A percentile compares a stretch with the other conserved stretches of the same genome.
phyloP scores from a whole-genome alignment of 2,329 filamentous ascomycete species.

The Conoideocrella luteorostrata region DNA sequence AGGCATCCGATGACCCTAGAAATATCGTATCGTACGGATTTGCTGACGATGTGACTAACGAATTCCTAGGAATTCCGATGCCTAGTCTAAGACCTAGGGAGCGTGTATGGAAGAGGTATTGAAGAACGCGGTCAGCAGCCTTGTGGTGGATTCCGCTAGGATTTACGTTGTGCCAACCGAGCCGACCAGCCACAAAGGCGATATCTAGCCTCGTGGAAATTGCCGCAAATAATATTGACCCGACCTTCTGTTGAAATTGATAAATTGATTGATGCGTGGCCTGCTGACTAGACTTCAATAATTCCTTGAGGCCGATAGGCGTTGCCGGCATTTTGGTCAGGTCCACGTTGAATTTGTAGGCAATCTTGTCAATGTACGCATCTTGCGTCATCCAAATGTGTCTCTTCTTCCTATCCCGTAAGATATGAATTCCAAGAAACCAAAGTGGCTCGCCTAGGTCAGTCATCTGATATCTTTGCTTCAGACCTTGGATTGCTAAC shows the following conservation, averaged over 20 bases:
- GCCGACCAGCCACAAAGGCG: background rate
- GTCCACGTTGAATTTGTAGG: background rate
- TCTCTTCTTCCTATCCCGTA: background rate
- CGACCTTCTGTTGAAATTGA: background rate
- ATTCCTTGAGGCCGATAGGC: background rate
- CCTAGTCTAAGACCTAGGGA: background rate
- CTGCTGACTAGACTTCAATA: background rate
- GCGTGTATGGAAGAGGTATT: background rate
- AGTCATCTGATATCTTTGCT: background rate
- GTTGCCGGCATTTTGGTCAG: background rate
- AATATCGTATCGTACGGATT: background rate
- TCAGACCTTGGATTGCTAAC: background rate
- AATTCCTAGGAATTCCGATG: too few species aligned
- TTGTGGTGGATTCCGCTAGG: background rate
- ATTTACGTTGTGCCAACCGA: background rate
- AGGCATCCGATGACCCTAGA: background rate
- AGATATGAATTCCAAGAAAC: conserved; percentile 2
- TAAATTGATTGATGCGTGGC: background rate
- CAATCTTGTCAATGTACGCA: conserved; percentile 3
- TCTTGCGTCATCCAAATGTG: background rate
- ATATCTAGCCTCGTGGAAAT: background rate
- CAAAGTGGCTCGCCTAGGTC: background rate
- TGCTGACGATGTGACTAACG: background rate
- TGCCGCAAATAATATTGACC: background rate
- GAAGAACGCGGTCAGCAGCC: background rate